Conservation (phyloP, 768 basidiomycete genomes). For the Suillus placidus region DNA sequence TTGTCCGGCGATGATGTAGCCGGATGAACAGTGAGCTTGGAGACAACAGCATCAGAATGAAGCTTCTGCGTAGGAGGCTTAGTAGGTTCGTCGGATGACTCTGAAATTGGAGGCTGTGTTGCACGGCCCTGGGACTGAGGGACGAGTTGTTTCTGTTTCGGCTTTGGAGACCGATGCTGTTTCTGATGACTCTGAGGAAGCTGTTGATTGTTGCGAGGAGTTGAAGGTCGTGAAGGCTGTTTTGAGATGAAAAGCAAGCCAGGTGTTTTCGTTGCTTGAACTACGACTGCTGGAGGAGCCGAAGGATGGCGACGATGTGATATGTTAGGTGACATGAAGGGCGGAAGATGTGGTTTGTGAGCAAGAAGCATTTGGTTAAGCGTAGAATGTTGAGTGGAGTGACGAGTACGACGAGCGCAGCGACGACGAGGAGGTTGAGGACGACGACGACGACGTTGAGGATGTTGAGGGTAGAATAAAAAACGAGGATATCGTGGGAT, state of each 20-base stretch:
- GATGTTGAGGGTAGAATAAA: constrained; percentile 17
- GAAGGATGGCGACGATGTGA: constrained; percentile 70
- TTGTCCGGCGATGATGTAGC: constrained; percentile 30
- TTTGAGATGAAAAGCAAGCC: constrained; percentile 74
- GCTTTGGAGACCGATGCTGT: constrained; percentile 41
- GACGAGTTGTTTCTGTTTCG: constrained; percentile 34
- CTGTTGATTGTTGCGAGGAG: constrained; percentile 40
- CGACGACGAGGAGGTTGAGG: neutral
- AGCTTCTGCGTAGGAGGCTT: constrained; percentile 35
- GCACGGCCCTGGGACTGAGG: constrained; percentile 26
- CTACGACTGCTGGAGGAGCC: constrained; percentile 65
- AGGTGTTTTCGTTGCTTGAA: constrained; percentile 73
- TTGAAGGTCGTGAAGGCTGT: constrained; percentile 40
- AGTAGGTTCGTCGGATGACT: constrained; percentile 31
- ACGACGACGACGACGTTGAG: constrained; percentile 10
- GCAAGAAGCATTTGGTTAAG: constrained; percentile 43
- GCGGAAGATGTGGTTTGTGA: constrained; percentile 38
- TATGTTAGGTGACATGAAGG: constrained; percentile 31
- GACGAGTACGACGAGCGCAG: constrained; percentile 9
- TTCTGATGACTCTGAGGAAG: constrained; percentile 38
- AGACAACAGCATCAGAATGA: constrained; percentile 27
- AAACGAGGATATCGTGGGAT: constrained; percentile 34
- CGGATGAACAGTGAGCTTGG: constrained; percentile 31
- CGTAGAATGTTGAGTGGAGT: constrained; percentile 11
- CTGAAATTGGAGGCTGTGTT: constrained; percentile 27